Evolutionary conservation across 2,329 filamentous ascomycete genomes (phyloP).

Genomic region (Sclerotinia sclerotiorum): DNA sequence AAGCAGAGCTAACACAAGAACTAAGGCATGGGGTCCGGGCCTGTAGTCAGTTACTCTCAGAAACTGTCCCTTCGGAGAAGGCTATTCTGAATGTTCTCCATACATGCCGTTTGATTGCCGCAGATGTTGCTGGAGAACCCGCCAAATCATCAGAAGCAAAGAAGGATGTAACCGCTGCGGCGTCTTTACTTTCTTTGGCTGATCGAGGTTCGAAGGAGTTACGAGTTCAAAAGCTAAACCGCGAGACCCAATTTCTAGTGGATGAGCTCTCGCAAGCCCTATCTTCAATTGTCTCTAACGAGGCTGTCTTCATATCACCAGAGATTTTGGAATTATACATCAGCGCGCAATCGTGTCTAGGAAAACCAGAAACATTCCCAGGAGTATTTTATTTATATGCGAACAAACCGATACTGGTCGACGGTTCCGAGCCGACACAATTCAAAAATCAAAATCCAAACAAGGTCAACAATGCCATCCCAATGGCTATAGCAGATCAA

Average conservation of each 20-base stretch:
- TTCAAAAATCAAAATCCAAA: slow-evolving; percentile 67
- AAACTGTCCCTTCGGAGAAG: slow-evolving; percentile 33
- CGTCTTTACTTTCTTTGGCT: slow-evolving; percentile 52
- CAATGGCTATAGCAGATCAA: slow-evolving; percentile 64
- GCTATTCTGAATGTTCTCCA: slow-evolving; percentile 29
- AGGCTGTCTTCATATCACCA: slow-evolving; percentile 77
- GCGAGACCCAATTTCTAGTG: slow-evolving; percentile 36
- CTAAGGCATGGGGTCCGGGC: slow-evolving; percentile 30
- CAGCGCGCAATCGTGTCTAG: slow-evolving; percentile 69
- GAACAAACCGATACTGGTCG: slow-evolving; percentile 71
- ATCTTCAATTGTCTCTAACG: slow-evolving; percentile 70
- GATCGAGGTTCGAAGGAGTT: slow-evolving; percentile 32
- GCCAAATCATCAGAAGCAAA: slow-evolving; percentile 24
- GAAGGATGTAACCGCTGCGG: slow-evolving; percentile 46
- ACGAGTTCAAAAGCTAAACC: slow-evolving; percentile 27
- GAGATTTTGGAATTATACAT: slow-evolving; percentile 73
- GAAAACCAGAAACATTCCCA: slow-evolving; percentile 73
- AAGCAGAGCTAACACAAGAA: slow-evolving; percentile 30
- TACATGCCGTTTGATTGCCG: slow-evolving; percentile 33
- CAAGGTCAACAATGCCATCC: slow-evolving; percentile 68
- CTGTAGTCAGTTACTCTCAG: slow-evolving; percentile 31
- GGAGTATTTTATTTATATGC: slow-evolving; percentile 80
- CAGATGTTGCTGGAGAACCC: slow-evolving; percentile 33
- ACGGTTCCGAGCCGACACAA: slow-evolving; percentile 57
- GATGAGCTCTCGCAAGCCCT: slow-evolving; percentile 58